Evolutionary conservation across 495 filamentous ascomycete species (phyloP), one percentile per base, ranked within the genome.

Genomic region (Aspergillus cristatus): DNA sequence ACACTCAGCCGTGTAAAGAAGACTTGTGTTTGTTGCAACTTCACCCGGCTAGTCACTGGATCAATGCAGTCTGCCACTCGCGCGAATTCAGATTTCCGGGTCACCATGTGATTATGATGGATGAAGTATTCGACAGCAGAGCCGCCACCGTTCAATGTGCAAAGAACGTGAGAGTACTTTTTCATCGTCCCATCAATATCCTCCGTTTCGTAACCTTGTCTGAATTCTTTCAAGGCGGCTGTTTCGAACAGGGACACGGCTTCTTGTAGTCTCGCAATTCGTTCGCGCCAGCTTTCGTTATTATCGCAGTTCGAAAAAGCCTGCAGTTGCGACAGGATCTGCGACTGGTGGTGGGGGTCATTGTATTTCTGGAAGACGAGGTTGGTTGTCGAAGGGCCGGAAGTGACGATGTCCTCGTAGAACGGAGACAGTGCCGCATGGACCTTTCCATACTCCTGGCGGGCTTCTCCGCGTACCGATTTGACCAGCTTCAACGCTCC

Each of bases 111-210:
- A 49, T 94, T 85, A 43, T 86, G 87, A 39, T 86, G 81, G 40
- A 96, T 83, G 50, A 93, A 96, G 15, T 84, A 58, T 34, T 97
- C 87, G 26, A 89, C 67, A 7, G 76, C 85, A 2, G 82, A 79
- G 13, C 69, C 65, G 14, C 85, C 87, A 6, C 86, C 88, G 57
- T 96, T 95, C 29, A 98, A 66, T 7, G 74, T 71, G 39, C 77
- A 78, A 14, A 98, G 65, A 15, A 97, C 84, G 43, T 88, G 76
- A 7, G 88, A 86, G 61, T 94, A 97, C 57, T 82, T 75, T 38
- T 74, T 76, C 88, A 95, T 94, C 26, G 77, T 71, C 8, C 84
- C 87, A 47, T 94, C 82, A 36, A 93, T 76, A 60, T 99, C 90
- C 54, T 80, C 81, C n/a, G 76, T 77, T 55, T 93, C 86, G 43